These are phyloP conservation scores for Globisporangium perplexum DNA, from an alignment of 352 stramenopile genomes.

Conservation along the genomic window DNA sequence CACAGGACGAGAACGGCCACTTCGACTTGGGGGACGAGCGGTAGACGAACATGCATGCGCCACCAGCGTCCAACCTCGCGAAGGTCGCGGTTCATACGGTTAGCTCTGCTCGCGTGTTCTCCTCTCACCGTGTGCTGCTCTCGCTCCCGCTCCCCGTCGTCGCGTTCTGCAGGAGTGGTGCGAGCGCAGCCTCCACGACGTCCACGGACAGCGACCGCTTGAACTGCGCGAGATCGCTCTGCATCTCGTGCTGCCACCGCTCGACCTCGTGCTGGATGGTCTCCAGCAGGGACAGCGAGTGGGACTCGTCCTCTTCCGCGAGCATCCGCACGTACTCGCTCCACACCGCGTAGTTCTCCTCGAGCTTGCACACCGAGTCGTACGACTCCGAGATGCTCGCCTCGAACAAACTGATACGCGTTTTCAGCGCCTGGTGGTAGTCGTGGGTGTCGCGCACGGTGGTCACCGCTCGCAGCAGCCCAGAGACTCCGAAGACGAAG, in stretches of 20 bases:
- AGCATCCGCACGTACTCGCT: slow-evolving; percentile 68
- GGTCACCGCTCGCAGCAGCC: slow-evolving; percentile 37
- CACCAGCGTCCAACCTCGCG: background rate
- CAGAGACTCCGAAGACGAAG: slow-evolving; percentile 44
- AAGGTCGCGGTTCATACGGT: background rate
- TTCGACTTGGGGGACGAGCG: slow-evolving; percentile 29
- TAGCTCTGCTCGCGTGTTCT: too few species aligned
- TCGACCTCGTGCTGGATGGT: slow-evolving; percentile 61
- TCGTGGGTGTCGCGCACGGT: slow-evolving; percentile 53
- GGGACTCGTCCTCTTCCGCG: slow-evolving; percentile 60
- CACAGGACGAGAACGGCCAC: slow-evolving; percentile 58
- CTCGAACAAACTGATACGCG: slow-evolving; percentile 55
- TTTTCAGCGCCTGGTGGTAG: slow-evolving; percentile 55
- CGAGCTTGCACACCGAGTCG: slow-evolving; percentile 52
- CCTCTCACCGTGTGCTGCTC: too few species aligned
- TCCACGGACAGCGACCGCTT: slow-evolving; percentile 48
- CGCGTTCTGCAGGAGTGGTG: slow-evolving; percentile 17
- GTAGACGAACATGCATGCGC: slow-evolving; percentile 19
- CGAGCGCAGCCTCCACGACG: slow-evolving; percentile 41
- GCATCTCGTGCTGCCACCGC: slow-evolving; percentile 72
- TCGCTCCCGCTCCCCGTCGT: background rate
- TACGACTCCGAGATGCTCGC: slow-evolving; percentile 61
- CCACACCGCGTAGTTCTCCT: slow-evolving; percentile 67
- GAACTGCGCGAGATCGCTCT: slow-evolving; percentile 58
- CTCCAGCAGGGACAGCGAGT: slow-evolving; percentile 55